Evolutionary conservation across 768 basidiomycete species (phyloP).

Genomic region (Cystobasidium ongulense): DNA sequence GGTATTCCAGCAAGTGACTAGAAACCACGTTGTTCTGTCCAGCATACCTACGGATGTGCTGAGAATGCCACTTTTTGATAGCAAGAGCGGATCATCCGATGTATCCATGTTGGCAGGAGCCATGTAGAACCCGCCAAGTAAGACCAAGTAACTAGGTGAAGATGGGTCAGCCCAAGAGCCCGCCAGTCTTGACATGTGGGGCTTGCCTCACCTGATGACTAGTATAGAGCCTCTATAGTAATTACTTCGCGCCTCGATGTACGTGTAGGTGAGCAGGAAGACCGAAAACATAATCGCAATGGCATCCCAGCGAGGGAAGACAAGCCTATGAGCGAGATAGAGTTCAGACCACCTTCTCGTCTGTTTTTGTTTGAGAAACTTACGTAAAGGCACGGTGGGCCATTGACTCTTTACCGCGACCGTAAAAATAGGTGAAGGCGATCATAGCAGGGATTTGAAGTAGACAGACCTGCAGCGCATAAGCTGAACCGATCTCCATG

Average conservation of each 20-base stretch:
- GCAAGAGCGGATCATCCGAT: slow-evolving; percentile 18
- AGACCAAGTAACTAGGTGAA: slow-evolving; percentile 69
- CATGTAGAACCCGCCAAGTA: slow-evolving; percentile 84
- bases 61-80: background rate
- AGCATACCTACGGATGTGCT: background rate
- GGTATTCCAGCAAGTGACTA: background rate
- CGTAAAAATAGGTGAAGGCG: slow-evolving; percentile 92
- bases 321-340: slow-evolving; percentile 55
- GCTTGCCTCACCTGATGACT: slow-evolving; percentile 65
- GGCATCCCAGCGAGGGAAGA: slow-evolving; percentile 98
- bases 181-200: background rate
- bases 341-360: background rate
- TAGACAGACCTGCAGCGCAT: slow-evolving; percentile 94
- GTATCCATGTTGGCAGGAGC: slow-evolving; percentile 43
- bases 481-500: slow-evolving; percentile 99
- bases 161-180: slow-evolving; percentile 11
- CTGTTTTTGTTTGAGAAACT: slow-evolving; percentile 44
- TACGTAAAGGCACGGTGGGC: slow-evolving; percentile 86
- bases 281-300: slow-evolving; percentile 88
- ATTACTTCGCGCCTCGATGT: slow-evolving; percentile 71
- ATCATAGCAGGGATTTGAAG: slow-evolving; percentile 98
- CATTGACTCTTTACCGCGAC: slow-evolving; percentile 71
- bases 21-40: background rate
- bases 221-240: slow-evolving; percentile 96
- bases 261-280: slow-evolving; percentile 96